Percentiles rank a stretch among this genome's conserved stretches.
phyloP scores from a whole-genome alignment of 169 alveolate species.

The Plasmodium fragile region DNA sequence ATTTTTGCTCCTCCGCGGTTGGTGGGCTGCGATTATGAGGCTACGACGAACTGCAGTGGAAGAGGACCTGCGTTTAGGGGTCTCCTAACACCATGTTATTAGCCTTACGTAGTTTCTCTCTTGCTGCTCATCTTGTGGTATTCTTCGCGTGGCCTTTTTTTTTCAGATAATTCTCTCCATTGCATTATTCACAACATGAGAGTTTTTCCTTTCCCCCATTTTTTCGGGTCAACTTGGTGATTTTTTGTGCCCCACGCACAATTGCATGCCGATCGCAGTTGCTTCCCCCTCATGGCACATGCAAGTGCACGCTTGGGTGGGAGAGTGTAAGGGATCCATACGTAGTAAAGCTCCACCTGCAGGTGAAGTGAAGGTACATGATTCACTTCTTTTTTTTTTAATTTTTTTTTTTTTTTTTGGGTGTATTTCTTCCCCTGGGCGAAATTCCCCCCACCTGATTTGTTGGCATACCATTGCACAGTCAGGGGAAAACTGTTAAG shows the following conservation, averaged over 20 bases:
- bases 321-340: not conserved
- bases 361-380: not conserved
- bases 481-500: not conserved
- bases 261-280: not conserved
- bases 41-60: not conserved
- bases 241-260: not conserved
- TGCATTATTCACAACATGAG: not conserved
- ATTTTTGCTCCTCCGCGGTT: slow-evolving; percentile 1
- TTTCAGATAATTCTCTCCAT: no score
- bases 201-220: not conserved
- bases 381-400: not conserved
- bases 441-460: not conserved
- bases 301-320: not conserved
- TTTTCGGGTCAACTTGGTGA: not conserved
- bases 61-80: not conserved
- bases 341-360: not conserved
- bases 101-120: not conserved
- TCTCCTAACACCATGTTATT: not conserved
- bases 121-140: not conserved
- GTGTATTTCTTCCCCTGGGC: not conserved
- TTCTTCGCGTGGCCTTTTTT: not conserved
- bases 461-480: not conserved
- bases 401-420: not conserved
- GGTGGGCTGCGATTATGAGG: not conserved
- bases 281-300: not conserved